Base-by-base conservation (phyloP, 306 rosid genomes). In the Vigna unguiculata region DNA sequence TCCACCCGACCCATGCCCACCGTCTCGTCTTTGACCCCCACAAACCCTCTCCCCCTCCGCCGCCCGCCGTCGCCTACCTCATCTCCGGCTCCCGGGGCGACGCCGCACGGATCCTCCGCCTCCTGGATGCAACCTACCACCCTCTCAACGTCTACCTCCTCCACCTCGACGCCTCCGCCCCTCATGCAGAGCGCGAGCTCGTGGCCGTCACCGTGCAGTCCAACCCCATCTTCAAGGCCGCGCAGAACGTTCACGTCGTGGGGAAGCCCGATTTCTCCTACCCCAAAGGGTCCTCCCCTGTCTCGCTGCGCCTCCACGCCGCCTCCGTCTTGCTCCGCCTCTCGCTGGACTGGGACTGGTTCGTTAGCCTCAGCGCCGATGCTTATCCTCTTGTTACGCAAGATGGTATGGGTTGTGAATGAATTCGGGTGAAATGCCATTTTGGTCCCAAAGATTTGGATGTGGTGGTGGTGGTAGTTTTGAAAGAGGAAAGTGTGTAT, bases 341-440 rank as follows among this genome's bases (percentile, higher is more conserved):
- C 82, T 81, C 91, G n/a, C 9, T 54, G 34, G 81, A 74, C 16
- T 95, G 99, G 99, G 93, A 92, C 86, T 92, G 98, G 97, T 95
- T 95, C 78, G 72, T 92, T 46, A 79, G 83, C 72, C 90, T 95
- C 30, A 79, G 76, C 67, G 93, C 87, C 36, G 88, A 87, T 46
- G 86, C 85, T 75, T 95, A 95, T 73, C 99, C 97, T 34, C 92
- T 95, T 45, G 90, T 95, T 16, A 89, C 92, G 2, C 99, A 93
- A 80, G 97, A 95, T 64, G 97, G 97, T 95, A 90, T 15, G 77
- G 78, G 7, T 63, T 4, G 4, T 32, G 6, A 57, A 7, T 32
- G 2, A 57, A 8, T 34, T 63, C 1, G 28, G 9, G 59, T 59
- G 40, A 28, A 59, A 5, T 59, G 11, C 11, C 62, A 4, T 54